Evolutionary conservation across 2,329 filamentous ascomycete species (phyloP).

Genomic region (Colletotrichum sp.): DNA sequence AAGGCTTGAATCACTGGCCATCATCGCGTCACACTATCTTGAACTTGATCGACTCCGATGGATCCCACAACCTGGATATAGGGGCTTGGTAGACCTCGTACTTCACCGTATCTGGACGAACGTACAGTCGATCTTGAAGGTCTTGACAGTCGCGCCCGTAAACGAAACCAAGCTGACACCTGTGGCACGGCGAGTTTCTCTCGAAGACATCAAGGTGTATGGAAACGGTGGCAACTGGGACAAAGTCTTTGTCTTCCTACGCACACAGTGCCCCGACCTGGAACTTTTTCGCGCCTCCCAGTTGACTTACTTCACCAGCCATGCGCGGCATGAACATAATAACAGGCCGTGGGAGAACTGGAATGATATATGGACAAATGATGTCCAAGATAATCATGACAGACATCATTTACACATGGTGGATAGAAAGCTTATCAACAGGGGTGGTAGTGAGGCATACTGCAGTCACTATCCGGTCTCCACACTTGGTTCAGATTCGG

Average conservation of each 20-base stretch:
- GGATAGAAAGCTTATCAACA: neutral
- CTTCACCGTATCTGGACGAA: neutral
- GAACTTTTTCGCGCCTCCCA: neutral
- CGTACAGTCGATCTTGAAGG: neutral
- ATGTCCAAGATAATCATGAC: neutral
- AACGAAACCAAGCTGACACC: neutral
- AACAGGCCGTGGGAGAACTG: neutral
- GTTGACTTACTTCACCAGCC: conserved; percentile 1
- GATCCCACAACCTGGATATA: neutral
- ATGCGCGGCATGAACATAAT: neutral
- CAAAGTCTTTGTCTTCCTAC: neutral
- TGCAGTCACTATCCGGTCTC: neutral
- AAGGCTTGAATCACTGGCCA: neutral
- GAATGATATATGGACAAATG: neutral
- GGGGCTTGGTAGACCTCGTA: neutral
- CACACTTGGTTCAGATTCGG: neutral
- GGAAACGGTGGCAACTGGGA: conserved; percentile 1
- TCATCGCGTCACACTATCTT: conserved; percentile 2
- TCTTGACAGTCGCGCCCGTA: neutral
- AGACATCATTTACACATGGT: neutral
- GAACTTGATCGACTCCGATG: neutral
- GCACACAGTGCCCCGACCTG: neutral
- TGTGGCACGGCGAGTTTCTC: neutral
- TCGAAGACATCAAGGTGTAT: neutral
- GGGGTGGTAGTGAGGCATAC: neutral